phyloP scores from a whole-genome alignment of 768 basidiomycete genomes.

The Suillus lakei region DNA sequence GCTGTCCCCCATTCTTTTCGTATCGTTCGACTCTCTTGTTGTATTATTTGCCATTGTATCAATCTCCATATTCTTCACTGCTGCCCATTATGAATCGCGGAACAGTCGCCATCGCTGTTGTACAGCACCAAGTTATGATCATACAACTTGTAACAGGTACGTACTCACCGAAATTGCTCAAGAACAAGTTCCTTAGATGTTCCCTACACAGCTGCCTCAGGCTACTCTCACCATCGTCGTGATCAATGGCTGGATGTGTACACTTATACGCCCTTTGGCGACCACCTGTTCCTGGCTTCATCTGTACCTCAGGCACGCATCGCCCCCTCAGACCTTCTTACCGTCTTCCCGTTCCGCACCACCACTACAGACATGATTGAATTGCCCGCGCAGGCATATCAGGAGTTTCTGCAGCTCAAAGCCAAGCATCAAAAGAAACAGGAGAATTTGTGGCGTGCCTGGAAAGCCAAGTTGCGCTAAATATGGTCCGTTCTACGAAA shows the following conservation, averaged over 20 bases:
- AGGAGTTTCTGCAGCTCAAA: slow-evolving; percentile 58
- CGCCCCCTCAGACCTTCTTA: slow-evolving; percentile 58
- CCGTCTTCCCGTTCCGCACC: slow-evolving; percentile 52
- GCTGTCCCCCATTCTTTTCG: slow-evolving; percentile 5
- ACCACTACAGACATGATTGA: slow-evolving; percentile 62
- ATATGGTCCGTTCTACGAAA: background rate
- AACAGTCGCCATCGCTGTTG: slow-evolving; percentile 68
- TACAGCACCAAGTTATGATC: slow-evolving; percentile 69
- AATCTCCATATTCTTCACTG: background rate
- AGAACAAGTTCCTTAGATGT: slow-evolving; percentile 12
- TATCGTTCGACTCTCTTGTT: slow-evolving; percentile 12
- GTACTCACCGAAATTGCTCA: slow-evolving; percentile 6
- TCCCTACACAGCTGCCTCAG: slow-evolving; percentile 38
- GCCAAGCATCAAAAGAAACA: slow-evolving; percentile 57
- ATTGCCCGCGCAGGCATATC: slow-evolving; percentile 61
- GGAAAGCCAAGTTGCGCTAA: slow-evolving; percentile 38
- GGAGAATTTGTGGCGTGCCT: slow-evolving; percentile 62
- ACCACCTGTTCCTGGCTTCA: slow-evolving; percentile 67
- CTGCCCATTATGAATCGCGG: slow-evolving; percentile 53
- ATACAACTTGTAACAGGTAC: slow-evolving; percentile 59
- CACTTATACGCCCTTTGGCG: slow-evolving; percentile 66
- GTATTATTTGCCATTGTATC: slow-evolving; percentile 29
- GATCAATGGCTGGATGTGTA: slow-evolving; percentile 71
- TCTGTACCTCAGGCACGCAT: slow-evolving; percentile 68
- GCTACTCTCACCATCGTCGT: slow-evolving; percentile 53